These are phyloP conservation scores for Gastrolobium villosum DNA, from an alignment of 306 rosid species.

Conservation along the genomic window DNA sequence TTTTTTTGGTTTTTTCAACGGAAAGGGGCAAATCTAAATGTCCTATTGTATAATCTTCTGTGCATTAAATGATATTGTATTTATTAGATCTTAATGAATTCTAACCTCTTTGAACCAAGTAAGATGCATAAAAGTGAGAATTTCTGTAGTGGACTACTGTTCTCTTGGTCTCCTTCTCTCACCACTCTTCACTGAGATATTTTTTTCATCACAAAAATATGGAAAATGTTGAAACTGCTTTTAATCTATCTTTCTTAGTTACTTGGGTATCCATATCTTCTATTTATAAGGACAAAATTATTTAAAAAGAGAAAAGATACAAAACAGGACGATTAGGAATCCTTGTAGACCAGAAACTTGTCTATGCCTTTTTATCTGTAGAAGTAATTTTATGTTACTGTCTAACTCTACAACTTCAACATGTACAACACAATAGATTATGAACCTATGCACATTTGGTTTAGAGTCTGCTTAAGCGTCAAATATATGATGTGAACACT, in stretches of 20 bases:
- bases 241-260: slow-evolving; percentile 4
- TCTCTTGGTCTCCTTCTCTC: slow-evolving; percentile 5
- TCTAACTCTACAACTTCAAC: background rate
- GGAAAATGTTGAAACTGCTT: slow-evolving; percentile 1
- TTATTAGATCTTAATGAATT: slow-evolving; percentile 27
- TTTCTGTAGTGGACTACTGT: background rate
- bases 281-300: background rate
- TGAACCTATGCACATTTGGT: background rate
- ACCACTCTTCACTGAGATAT: no score
- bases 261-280: background rate
- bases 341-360: background rate
- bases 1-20: background rate
- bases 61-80: slow-evolving; percentile 5
- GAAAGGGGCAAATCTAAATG: slow-evolving; percentile 2
- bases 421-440: background rate
- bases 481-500: background rate
- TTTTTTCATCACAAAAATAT: no score
- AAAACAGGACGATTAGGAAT: background rate
- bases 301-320: background rate
- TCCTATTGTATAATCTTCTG: slow-evolving; percentile 8
- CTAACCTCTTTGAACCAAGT: slow-evolving; percentile 1
- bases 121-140: background rate
- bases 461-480: background rate
- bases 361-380: background rate
- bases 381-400: background rate